Conservation (phyloP, 352 stramenopile species). For the Pythium aphanidermatum region DNA sequence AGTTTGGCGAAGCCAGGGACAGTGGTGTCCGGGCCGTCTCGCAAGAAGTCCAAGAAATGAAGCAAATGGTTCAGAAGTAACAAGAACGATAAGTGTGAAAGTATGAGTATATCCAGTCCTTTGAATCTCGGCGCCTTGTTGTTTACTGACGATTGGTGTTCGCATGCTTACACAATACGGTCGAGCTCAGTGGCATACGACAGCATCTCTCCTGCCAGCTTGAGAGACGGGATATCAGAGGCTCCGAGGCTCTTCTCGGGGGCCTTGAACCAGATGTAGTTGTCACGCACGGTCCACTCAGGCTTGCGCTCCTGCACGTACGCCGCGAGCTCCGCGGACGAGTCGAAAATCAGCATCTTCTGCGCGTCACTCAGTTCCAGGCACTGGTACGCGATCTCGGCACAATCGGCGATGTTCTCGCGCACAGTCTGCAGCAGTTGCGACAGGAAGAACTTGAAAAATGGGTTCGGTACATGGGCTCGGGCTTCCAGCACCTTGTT, state of each 20-base stretch:
- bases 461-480: slow-evolving; percentile 86
- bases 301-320: slow-evolving; percentile 88
- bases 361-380: slow-evolving; percentile 84
- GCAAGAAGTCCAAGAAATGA: slow-evolving; percentile 20
- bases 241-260: slow-evolving; percentile 81
- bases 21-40: slow-evolving; percentile 1
- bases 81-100: no score
- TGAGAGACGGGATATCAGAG: slow-evolving; percentile 91
- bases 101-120: no score
- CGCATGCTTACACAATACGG: slow-evolving; percentile 75
- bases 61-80: slow-evolving; percentile 6
- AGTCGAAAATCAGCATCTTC: slow-evolving; percentile 93
- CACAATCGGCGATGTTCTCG: slow-evolving; percentile 94
- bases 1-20: neutral
- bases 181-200: slow-evolving; percentile 95
- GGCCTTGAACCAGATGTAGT: slow-evolving; percentile 88
- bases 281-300: slow-evolving; percentile 88
- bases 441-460: slow-evolving; percentile 93
- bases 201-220: slow-evolving; percentile 92
- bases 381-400: slow-evolving; percentile 91
- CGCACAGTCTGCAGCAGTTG: slow-evolving; percentile 92
- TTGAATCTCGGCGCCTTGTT: slow-evolving; percentile 4
- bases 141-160: slow-evolving; percentile 2
- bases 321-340: slow-evolving; percentile 59
- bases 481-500: slow-evolving; percentile 90